Percentiles rank a stretch among this genome's conserved stretches.
phyloP scores from a whole-genome alignment of 148 eudicot genomes.

The Rhododendron griersonianum region DNA sequence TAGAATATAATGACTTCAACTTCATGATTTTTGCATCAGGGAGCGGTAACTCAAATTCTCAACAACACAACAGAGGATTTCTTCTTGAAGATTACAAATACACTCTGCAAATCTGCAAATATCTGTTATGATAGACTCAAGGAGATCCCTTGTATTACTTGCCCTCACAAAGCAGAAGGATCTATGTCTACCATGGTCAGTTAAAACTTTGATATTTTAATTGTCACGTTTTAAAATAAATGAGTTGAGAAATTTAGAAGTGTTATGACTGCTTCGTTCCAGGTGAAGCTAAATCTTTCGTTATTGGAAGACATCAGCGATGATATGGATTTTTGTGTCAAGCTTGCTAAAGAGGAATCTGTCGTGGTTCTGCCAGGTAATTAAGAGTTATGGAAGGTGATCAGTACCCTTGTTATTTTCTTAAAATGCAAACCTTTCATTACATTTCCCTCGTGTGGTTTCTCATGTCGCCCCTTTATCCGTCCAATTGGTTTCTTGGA shows the following conservation, averaged over 20 bases:
- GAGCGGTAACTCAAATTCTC: conserved; percentile 43
- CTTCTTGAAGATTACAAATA: conserved; percentile 28
- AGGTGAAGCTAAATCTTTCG: conserved; percentile 56
- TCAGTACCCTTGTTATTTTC: background rate
- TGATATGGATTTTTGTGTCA: conserved; percentile 58
- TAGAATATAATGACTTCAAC: background rate
- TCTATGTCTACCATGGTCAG: conserved; percentile 57
- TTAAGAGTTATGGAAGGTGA: background rate
- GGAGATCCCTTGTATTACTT: conserved; percentile 48
- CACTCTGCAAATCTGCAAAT: conserved; percentile 35
- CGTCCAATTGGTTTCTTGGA: background rate
- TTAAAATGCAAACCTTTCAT: background rate
- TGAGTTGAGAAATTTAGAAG: background rate
- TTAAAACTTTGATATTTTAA: background rate
- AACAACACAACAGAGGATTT: conserved; percentile 47
- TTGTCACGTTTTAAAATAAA: background rate
- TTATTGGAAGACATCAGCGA: conserved; percentile 42
- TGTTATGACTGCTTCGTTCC: background rate
- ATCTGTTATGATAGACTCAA: conserved; percentile 35
- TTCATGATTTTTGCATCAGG: conserved; percentile 22
- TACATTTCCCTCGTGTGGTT: background rate
- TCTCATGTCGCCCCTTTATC: background rate
- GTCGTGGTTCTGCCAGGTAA: conserved; percentile 47
- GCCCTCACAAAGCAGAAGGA: conserved; percentile 62
- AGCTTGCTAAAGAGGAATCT: conserved; percentile 63